These are phyloP conservation scores for Theobroma cacao DNA, from an alignment of 345 rosid species.

Conservation along the genomic window DNA sequence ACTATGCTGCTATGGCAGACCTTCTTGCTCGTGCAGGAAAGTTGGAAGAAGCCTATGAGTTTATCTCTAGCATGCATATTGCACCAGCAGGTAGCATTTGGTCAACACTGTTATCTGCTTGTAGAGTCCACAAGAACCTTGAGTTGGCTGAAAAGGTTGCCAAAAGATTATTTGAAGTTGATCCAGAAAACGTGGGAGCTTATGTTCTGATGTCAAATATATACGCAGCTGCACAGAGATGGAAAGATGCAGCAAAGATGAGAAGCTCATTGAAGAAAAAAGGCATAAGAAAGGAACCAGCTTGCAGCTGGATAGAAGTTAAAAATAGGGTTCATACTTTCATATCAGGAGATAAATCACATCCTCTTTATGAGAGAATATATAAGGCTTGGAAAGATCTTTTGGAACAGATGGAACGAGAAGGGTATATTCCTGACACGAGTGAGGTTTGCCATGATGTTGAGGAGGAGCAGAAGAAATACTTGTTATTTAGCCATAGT, in stretches of 20 bases:
- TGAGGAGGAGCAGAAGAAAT: constrained; percentile 71
- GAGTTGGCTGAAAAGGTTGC: constrained; percentile 74
- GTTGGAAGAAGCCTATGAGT: constrained; percentile 72
- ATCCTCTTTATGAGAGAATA: constrained; percentile 46
- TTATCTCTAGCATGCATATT: constrained; percentile 46
- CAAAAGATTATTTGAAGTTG: constrained; percentile 46
- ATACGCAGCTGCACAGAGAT: constrained; percentile 65
- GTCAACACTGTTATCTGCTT: constrained; percentile 70
- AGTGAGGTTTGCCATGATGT: constrained; percentile 68
- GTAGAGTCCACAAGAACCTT: constrained; percentile 71
- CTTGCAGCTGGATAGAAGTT: constrained; percentile 85
- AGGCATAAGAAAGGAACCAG: constrained; percentile 68
- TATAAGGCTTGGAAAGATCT: constrained; percentile 43
- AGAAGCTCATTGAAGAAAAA: constrained; percentile 46
- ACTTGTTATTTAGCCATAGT: constrained; percentile 50
- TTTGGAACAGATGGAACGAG: constrained; percentile 58
- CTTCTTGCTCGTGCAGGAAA: constrained; percentile 88
- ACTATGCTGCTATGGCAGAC: constrained; percentile 81
- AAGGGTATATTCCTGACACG: constrained; percentile 69
- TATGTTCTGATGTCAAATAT: constrained; percentile 69
- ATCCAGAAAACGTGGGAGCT: constrained; percentile 73
- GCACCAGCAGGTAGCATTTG: constrained; percentile 62
- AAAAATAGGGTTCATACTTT: constrained; percentile 64
- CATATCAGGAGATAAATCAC: constrained; percentile 70
- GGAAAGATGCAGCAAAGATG: constrained; percentile 58